A percentile compares a stretch with the other conserved stretches of the same genome.
These are phyloP conservation scores for Tylopilus plumbeoviolaceoides DNA, from an alignment of 768 basidiomycete species.

Conservation along the genomic window DNA sequence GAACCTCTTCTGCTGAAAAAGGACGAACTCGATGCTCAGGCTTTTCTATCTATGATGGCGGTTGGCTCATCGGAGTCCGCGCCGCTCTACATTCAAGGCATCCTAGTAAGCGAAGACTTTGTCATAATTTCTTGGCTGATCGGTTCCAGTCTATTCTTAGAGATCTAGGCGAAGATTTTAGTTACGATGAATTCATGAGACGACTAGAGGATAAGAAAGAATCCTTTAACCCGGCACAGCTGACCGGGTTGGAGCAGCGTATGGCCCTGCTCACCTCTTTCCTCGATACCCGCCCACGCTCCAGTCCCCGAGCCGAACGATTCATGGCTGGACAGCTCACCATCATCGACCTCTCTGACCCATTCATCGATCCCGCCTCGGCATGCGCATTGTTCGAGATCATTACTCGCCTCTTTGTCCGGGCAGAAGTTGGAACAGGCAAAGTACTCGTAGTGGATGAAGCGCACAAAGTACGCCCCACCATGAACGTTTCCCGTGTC, in stretches of 20 bases:
- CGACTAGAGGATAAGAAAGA: constrained; percentile 44
- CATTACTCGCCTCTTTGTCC: constrained; percentile 57
- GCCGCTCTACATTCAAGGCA: constrained; percentile 65
- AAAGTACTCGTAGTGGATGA: constrained; percentile 73
- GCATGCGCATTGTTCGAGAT: constrained; percentile 74
- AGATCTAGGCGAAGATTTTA: constrained; percentile 57
- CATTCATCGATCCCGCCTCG: constrained; percentile 62
- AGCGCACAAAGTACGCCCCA: constrained; percentile 56
- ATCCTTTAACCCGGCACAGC: constrained; percentile 55
- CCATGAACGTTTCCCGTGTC: not conserved
- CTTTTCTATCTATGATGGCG: constrained; percentile 74
- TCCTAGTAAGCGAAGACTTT: constrained; percentile 45
- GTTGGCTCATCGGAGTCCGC: constrained; percentile 56
- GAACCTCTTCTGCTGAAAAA: constrained; percentile 53
- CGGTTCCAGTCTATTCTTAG: constrained; percentile 52
- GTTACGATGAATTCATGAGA: constrained; percentile 45
- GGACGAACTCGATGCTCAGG: constrained; percentile 61
- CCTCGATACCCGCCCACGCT: constrained; percentile 31
- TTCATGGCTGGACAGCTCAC: constrained; percentile 59
- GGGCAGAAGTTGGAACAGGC: constrained; percentile 55
- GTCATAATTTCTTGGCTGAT: constrained; percentile 7
- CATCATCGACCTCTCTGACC: constrained; percentile 68
- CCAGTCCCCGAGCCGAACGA: constrained; percentile 24
- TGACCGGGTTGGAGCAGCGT: constrained; percentile 56
- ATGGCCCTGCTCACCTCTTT: constrained; percentile 60